Percentiles rank a stretch among this genome's conserved stretches.
Conservation (phyloP, 768 basidiomycete genomes). For the Mycena latifolia region DNA sequence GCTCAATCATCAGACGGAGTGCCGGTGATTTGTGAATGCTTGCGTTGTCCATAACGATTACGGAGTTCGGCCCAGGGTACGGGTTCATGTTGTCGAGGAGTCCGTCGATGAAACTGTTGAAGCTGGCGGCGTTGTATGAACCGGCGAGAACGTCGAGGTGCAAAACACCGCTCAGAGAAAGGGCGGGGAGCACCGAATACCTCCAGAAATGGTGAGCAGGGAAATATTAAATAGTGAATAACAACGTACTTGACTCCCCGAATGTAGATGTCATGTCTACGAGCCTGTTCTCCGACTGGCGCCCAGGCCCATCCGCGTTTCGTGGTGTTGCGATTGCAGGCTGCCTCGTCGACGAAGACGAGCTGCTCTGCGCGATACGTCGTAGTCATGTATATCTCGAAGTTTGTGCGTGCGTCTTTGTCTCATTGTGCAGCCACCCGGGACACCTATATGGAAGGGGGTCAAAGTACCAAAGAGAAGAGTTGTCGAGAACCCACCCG, state of each 20-base stretch:
- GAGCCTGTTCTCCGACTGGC: background rate
- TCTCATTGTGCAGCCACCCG: background rate
- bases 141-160: slow-evolving; percentile 39
- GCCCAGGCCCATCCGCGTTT: background rate
- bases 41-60: slow-evolving; percentile 50
- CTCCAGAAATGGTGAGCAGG: background rate
- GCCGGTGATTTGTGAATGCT: slow-evolving; percentile 37
- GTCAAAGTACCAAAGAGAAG: background rate
- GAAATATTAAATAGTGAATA: background rate
- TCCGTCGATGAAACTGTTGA: slow-evolving; percentile 36
- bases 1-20: slow-evolving; percentile 35
- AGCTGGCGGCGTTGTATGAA: slow-evolving; percentile 40
- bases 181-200: background rate
- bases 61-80: slow-evolving; percentile 42
- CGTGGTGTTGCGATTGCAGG: background rate
- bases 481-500: slow-evolving; percentile 29
- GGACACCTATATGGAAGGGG: background rate
- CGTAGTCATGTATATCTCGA: background rate
- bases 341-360: slow-evolving; percentile 1
- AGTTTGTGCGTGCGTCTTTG: background rate
- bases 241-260: background rate
- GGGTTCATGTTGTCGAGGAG: slow-evolving; percentile 47
- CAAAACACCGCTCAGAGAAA: slow-evolving; percentile 35
- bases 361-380: slow-evolving; percentile 40
- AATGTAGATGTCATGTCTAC: background rate